Percentiles rank a stretch among this genome's conserved stretches.
phyloP scores from a whole-genome alignment of 768 basidiomycete species.

The Tulasnella sp. region DNA sequence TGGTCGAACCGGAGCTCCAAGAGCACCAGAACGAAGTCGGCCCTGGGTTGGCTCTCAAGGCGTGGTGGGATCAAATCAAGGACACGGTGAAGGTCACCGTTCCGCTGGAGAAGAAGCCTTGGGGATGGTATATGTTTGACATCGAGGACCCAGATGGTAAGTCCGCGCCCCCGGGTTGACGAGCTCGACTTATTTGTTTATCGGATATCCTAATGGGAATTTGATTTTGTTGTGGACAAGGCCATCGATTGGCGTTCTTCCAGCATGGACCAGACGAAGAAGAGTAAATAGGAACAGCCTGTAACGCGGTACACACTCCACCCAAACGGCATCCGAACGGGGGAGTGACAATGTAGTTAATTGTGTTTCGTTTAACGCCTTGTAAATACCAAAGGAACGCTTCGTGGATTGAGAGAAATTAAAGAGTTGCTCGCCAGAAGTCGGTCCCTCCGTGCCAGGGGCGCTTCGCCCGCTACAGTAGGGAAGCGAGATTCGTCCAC shows the following conservation, averaged over 20 bases:
- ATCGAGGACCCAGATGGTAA: constrained; percentile 21
- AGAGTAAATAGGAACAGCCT: neutral
- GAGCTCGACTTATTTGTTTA: neutral
- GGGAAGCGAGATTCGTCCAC: constrained; percentile 15
- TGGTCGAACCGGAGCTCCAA: constrained; percentile 7
- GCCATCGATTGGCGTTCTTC: constrained; percentile 5
- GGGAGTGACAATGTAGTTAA: too few relatives aligned
- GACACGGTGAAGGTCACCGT: neutral
- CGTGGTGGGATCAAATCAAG: constrained; percentile 1
- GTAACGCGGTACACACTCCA: neutral
- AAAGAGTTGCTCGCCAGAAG: neutral
- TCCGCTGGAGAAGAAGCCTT: neutral
- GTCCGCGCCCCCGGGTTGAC: neutral
- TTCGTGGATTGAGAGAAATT: constrained; percentile 18
- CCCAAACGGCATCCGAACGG: neutral
- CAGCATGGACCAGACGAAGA: neutral
- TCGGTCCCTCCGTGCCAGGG: constrained; percentile 7
- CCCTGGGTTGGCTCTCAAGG: neutral
- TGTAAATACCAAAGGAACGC: constrained; percentile 17
- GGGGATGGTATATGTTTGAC: neutral
- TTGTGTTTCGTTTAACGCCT: neutral
- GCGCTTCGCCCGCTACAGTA: neutral
- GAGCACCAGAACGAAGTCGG: neutral
- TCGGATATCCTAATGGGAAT: neutral
- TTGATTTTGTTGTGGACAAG: neutral